Conservation (phyloP, 371 early-diverging fungal species). For the Umbelopsis sp. region DNA sequence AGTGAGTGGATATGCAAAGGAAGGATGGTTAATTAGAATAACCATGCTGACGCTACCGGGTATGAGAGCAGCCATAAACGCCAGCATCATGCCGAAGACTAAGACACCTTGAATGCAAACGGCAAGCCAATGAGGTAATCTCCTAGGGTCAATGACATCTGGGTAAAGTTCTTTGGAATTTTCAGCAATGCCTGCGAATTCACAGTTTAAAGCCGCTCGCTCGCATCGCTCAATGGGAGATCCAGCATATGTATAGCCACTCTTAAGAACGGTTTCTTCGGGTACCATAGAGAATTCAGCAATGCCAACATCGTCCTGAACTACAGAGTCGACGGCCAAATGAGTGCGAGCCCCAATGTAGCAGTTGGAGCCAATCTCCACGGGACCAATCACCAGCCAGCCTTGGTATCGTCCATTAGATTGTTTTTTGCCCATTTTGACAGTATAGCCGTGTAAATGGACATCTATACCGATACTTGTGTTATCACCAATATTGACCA, state of each 20-base stretch:
- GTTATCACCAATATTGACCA: conserved; percentile 7
- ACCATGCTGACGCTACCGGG: not conserved
- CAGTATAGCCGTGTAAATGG: not conserved
- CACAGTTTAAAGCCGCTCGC: not conserved
- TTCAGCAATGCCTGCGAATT: not conserved
- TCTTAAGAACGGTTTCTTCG: not conserved
- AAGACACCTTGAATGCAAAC: not conserved
- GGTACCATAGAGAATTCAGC: conserved; percentile 15
- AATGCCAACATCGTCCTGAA: not conserved
- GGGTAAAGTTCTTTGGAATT: not conserved
- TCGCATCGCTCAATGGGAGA: not conserved
- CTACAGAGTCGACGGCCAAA: not conserved
- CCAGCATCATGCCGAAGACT: not conserved
- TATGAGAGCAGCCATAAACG: conserved; percentile 3
- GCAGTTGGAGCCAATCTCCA: conserved; percentile 1
- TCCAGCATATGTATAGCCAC: conserved; percentile 1
- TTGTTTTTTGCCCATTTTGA: conserved; percentile 2
- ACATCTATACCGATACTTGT: conserved; percentile 2
- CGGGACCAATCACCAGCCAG: conserved; percentile 3
- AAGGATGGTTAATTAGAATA: not conserved
- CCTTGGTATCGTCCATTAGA: not conserved
- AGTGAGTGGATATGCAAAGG: not conserved
- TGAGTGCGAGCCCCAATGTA: conserved; percentile 3
- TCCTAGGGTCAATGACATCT: not conserved
- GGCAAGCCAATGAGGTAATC: conserved; percentile 5